phyloP scores from a whole-genome alignment of 1,284 basidiomycete genomes.

The Gomphus sp. region DNA sequence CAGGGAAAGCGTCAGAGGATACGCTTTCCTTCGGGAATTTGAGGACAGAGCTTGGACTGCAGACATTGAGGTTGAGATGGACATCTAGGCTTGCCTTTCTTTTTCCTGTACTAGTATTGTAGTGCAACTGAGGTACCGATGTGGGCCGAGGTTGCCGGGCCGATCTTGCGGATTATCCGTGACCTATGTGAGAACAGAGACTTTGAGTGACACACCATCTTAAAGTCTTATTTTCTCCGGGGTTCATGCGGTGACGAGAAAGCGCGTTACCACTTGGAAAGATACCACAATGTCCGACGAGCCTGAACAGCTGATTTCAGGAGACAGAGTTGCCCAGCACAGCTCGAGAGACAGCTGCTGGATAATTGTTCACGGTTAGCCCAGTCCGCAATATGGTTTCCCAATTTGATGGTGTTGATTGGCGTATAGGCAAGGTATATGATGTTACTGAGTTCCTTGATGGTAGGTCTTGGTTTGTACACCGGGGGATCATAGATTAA shows the following conservation, averaged over 20 bases:
- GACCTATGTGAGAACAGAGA: not conserved
- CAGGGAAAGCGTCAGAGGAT: conserved; percentile 35
- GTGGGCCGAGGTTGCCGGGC: not conserved
- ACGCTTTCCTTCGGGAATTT: conserved; percentile 34
- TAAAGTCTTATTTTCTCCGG: not conserved
- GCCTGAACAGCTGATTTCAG: conserved; percentile 26
- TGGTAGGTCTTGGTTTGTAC: conserved; percentile 25
- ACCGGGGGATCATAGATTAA: not conserved
- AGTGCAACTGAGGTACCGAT: not conserved
- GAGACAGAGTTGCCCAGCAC: conserved; percentile 59
- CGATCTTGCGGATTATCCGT: not conserved
- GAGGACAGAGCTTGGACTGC: conserved; percentile 34
- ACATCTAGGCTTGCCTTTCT: conserved; percentile 9
- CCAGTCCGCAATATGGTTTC: conserved; percentile 5
- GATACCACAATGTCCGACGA: not conserved
- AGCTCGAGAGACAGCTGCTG: conserved; percentile 70
- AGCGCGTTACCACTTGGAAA: not conserved
- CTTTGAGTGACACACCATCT: not conserved
- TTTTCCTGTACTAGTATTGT: no score
- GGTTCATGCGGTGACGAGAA: not conserved
- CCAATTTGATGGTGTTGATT: not conserved
- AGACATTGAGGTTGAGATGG: conserved; percentile 21
- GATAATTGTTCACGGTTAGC: conserved; percentile 80
- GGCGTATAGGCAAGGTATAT: conserved; percentile 46
- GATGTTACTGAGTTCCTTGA: conserved; percentile 73